Base-by-base conservation (phyloP, 345 rosid genomes). In the Mercurialis annua region DNA sequence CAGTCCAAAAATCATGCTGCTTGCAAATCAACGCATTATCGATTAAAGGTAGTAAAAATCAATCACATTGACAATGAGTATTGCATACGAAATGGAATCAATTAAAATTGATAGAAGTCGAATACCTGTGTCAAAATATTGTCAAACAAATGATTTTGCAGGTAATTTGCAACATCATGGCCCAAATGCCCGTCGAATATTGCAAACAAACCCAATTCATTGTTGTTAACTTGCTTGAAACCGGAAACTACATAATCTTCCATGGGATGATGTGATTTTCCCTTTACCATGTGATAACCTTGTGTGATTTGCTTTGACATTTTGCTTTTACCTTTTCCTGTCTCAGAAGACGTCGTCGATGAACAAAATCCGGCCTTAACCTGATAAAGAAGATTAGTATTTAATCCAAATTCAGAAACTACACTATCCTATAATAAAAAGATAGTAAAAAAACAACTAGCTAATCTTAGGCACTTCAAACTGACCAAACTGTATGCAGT, bases 171-270 rank as follows among this genome's bases (percentile, higher is more conserved):
- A 0, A 91, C 94, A 72, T 80, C 92, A 62, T 89, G 90, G 7
- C 98, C 98, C 77, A 81, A 77, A 77, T 92, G 98, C 56, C 98
- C 98, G 66, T 92, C 98, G 40, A 83, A 92, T 76, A 92, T 86
- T 1, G 92, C 98, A 72, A 92, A 92, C 56, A 92, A 74, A 40
- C 98, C 98, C 68, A 92, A 63, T 67, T 92, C 94, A 9, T 75
- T 72, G 0, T 78, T 80, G 5, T 81, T 47, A 4, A 79, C 79
- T 68, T 77, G 80, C 82, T 68, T 86, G 71, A 89, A 82, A 5
- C 82, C 82, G 0, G 92, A 84, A 20, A 92, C 92, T 0, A 83
- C 73, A 21, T 85, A 91, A 66, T 91, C 97, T 68, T 91, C 97
- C 97, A 91, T 88, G 1, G 86, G 76, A 74, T 90, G 97, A 51